Conservation (phyloP, 2,329 filamentous ascomycete genomes). For the Sclerotinia nivalis region DNA sequence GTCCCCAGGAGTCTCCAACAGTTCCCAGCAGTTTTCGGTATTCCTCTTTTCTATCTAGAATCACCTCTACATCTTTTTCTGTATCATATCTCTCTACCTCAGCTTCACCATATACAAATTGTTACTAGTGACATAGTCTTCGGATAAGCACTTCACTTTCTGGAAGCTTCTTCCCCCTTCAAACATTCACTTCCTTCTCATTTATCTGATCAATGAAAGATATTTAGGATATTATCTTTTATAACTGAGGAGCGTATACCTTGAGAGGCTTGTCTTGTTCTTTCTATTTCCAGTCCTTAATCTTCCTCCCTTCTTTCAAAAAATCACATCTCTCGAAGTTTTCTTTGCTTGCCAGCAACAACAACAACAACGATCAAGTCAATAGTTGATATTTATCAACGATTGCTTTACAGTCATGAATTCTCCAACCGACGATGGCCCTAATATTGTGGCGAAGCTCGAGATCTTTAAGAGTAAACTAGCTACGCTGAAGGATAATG, state of each 20-base stretch:
- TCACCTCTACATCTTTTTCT: neutral
- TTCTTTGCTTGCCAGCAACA: neutral
- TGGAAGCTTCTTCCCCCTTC: neutral
- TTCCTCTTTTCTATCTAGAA: neutral
- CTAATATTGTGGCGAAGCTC: neutral
- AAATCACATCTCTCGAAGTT: neutral
- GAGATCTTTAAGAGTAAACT: neutral
- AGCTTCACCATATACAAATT: neutral
- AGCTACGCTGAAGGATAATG: neutral
- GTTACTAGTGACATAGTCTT: neutral
- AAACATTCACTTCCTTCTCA: neutral
- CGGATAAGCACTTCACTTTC: neutral
- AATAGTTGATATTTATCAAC: neutral
- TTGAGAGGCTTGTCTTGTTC: neutral
- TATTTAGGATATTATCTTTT: neutral
- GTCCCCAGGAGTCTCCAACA: neutral
- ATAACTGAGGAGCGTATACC: too few species aligned
- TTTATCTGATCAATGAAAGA: neutral
- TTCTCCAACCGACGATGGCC: neutral
- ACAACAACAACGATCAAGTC: neutral
- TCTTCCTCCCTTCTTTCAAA: neutral
- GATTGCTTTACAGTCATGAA: neutral
- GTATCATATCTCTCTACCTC: neutral
- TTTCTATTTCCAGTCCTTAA: neutral
- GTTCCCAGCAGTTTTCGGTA: neutral